Evolutionary conservation across 164 flowering plant species (phyloP).

Genomic region (Vitis labrusca): DNA sequence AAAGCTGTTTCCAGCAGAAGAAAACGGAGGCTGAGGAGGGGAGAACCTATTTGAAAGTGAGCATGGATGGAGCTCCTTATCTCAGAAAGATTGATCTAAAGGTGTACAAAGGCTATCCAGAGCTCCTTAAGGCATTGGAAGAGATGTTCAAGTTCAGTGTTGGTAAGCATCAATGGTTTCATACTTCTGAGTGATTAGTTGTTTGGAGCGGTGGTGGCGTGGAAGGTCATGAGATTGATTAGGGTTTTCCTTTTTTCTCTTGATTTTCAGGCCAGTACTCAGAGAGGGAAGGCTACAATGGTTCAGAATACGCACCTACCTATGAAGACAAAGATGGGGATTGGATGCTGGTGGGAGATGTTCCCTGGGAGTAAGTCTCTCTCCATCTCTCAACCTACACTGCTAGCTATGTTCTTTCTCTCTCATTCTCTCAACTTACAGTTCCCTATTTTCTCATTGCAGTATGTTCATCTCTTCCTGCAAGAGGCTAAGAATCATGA

Average conservation of each 20-base stretch:
- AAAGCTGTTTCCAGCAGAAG: slow-evolving; percentile 22
- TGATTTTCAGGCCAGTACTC: slow-evolving; percentile 21
- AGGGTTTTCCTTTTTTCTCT: background rate
- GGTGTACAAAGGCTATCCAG: slow-evolving; percentile 22
- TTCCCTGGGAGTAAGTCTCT: background rate
- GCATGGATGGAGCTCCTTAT: slow-evolving; percentile 41
- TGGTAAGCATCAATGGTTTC: slow-evolving; percentile 8
- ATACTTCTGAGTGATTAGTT: no score
- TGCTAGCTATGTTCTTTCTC: background rate
- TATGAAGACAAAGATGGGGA: slow-evolving; percentile 10
- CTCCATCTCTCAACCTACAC: background rate
- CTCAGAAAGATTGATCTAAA: slow-evolving; percentile 33
- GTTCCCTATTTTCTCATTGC: slow-evolving; percentile 3
- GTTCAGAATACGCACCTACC: slow-evolving; percentile 31
- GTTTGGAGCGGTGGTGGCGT: no score
- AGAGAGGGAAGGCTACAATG: slow-evolving; percentile 31
- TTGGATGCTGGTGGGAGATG: no score
- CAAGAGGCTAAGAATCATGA: slow-evolving; percentile 39
- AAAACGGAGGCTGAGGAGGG: slow-evolving; percentile 16
- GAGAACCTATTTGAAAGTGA: slow-evolving; percentile 30
- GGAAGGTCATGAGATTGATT: no score
- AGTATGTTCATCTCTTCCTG: slow-evolving; percentile 36
- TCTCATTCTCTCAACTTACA: background rate
- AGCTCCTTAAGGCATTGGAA: slow-evolving; percentile 27
- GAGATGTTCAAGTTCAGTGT: slow-evolving; percentile 35